Conservation (phyloP, 2,329 filamentous ascomycete genomes). For the Cadophora gregata region DNA sequence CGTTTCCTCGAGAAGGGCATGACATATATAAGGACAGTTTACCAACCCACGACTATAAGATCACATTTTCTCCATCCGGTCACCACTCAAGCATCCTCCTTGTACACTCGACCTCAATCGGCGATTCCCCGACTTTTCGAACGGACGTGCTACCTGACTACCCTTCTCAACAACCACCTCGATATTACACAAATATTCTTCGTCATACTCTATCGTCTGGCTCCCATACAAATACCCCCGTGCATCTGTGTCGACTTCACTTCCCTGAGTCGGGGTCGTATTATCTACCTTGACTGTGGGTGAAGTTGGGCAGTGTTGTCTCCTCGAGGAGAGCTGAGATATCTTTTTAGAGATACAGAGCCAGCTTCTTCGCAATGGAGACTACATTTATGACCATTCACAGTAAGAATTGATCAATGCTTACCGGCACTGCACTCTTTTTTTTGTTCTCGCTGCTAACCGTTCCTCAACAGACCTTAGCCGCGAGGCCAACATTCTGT, state of each 20-base stretch:
- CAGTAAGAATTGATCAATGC: slow-evolving; percentile 59
- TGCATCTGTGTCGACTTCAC: slow-evolving; percentile 5
- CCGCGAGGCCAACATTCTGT: slow-evolving; percentile 78
- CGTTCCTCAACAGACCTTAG: slow-evolving; percentile 64
- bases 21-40: slow-evolving; percentile 18
- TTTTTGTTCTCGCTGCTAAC: neutral
- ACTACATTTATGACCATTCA: slow-evolving; percentile 93
- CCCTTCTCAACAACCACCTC: slow-evolving; percentile 4
- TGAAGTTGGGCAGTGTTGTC: slow-evolving; percentile 21
- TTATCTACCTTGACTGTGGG: slow-evolving; percentile 9
- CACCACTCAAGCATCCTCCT: slow-evolving; percentile 25
- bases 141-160: slow-evolving; percentile 21
- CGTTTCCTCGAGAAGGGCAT: slow-evolving; percentile 1
- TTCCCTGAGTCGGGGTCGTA: neutral
- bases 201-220: slow-evolving; percentile 21
- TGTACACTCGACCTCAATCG: slow-evolving; percentile 16
- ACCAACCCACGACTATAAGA: neutral
- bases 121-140: slow-evolving; percentile 25
- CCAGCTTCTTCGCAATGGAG: slow-evolving; percentile 63
- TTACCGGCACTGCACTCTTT: neutral
- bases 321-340: slow-evolving; percentile 40
- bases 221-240: slow-evolving; percentile 11
- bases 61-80: neutral
- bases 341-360: slow-evolving; percentile 46
- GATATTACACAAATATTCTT: slow-evolving; percentile 28